phyloP scores from a whole-genome alignment of 257 asterid species.

The Petunia secreta region DNA sequence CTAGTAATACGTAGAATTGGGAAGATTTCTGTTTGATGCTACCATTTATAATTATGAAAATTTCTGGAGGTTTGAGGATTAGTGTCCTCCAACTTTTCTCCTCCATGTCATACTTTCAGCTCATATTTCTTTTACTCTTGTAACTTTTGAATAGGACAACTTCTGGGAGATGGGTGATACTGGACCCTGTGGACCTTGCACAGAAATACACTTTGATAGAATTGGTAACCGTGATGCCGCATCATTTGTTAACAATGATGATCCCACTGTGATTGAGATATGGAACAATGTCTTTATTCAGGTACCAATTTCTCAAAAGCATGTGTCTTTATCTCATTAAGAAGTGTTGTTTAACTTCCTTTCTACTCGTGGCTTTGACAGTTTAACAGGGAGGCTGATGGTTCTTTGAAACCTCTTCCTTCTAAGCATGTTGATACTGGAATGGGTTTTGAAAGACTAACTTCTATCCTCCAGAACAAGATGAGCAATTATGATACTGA shows the following conservation, averaged over 20 bases:
- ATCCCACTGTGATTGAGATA: conserved; percentile 96
- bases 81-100: background rate
- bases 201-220: conserved; percentile 95
- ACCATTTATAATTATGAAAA: no score
- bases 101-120: background rate
- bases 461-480: conserved; percentile 92
- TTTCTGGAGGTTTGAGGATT: no score
- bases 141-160: conserved; percentile 61
- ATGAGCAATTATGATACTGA: conserved; percentile 99
- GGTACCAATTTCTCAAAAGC: conserved; percentile 43
- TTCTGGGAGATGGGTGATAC: conserved; percentile 99
- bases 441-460: conserved; percentile 95
- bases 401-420: conserved; percentile 88
- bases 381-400: conserved; percentile 93
- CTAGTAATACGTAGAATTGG: no score
- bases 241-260: conserved; percentile 81
- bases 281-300: conserved; percentile 99
- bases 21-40: no score
- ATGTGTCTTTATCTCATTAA: background rate
- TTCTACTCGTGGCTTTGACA: conserved; percentile 36
- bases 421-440: conserved; percentile 98
- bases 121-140: no score
- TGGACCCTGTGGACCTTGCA: conserved; percentile 99
- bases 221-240: conserved; percentile 95
- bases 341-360: background rate